Evolutionary conservation across 78 protist genomes (phyloP), one percentile per base, ranked within the genome.

Genomic region (Protostelium mycophagum): DNA sequence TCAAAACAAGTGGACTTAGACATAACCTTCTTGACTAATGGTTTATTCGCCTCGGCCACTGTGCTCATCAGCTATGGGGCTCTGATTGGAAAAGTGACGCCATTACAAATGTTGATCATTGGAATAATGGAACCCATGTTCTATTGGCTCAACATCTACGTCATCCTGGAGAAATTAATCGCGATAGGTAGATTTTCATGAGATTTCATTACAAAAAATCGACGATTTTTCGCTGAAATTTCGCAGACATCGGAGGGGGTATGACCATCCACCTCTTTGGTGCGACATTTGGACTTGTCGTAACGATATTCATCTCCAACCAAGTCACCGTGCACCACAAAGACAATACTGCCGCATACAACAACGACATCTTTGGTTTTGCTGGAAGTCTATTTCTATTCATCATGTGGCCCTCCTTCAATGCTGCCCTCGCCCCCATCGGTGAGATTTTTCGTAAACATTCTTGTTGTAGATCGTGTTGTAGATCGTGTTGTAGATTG

Each of bases 321-420:
- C 28, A 29, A 16, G 37, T 35, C 38, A 38, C 91, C 0, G 63
- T 86, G 38, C 35, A 63, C 0, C 36, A 83, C 39, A 31, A 63
- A 35, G 88, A 93, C 73, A 88, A 86, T 36, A 37, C 73, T 35
- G 83, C 94, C 29, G 35, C 90, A 0, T 94, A 93, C 85, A 35
- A 1, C 85, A 87, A 94, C 84, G 98, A 97, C 84, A n/a, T 95
- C 35, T 95, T 98, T 38, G 93, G 98, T 38, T 94, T 98, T 97
- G 95, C 96, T 38, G 99, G 98, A 86, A 83, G 91, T 16, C 38
- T 93, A 0, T 91, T 91, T 91, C 91, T 93, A 35, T 91, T 90
- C 91, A 88, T 93, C 92, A 93, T 89, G 96, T 98, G 99, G 99
- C 99, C 99, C 28, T 37, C 90, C 35, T 98, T 98, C 96, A 98